Evolutionary conservation across 257 asterid species (phyloP).

Genomic region (Nicotiana knightiana): DNA sequence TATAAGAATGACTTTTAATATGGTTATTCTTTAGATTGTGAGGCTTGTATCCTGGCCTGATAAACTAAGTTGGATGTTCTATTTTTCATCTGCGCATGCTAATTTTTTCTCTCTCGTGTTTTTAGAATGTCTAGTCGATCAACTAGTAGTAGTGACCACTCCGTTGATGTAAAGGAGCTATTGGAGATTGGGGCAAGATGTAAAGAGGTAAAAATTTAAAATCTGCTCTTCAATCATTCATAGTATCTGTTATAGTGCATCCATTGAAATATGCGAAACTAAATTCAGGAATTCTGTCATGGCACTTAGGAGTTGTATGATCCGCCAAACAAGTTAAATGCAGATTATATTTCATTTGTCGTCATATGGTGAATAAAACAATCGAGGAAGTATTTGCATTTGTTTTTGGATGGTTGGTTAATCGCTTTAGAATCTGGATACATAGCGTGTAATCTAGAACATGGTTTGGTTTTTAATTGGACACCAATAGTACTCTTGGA

Average conservation of each 20-base stretch:
- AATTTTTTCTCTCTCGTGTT: not conserved
- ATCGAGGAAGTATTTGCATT: not conserved
- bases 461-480: too few relatives aligned
- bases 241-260: not conserved
- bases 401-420: not conserved
- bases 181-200: slow-evolving; percentile 59
- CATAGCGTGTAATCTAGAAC: too few relatives aligned
- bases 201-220: slow-evolving; percentile 72
- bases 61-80: not conserved
- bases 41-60: not conserved
- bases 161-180: slow-evolving; percentile 47
- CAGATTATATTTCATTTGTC: not conserved
- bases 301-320: not conserved
- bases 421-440: not conserved
- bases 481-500: too few relatives aligned
- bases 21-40: not conserved
- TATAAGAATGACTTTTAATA: not conserved
- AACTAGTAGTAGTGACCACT: slow-evolving; percentile 33
- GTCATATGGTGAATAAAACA: not conserved
- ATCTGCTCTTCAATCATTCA: not conserved
- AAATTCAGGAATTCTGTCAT: not conserved
- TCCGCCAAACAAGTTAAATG: not conserved
- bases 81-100: not conserved
- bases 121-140: slow-evolving; percentile 61
- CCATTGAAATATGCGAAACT: not conserved